A percentile compares a stretch with the other conserved stretches of the same genome.
phyloP scores from a whole-genome alignment of 1,139 yeast genomes.

The Scheffersomyces parashehatae region DNA sequence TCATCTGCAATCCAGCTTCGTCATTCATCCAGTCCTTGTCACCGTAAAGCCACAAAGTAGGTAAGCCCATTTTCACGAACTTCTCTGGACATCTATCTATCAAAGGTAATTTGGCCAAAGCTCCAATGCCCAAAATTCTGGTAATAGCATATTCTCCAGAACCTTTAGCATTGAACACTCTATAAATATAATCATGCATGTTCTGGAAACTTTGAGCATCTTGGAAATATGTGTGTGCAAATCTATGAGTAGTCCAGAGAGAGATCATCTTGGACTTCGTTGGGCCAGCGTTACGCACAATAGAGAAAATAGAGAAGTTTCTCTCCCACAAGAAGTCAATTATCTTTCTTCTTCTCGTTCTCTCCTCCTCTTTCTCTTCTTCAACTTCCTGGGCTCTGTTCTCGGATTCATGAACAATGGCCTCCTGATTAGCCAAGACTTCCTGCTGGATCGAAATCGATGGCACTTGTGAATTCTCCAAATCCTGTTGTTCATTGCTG shows the following conservation, averaged over 20 bases:
- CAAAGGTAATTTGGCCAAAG: slow-evolving; percentile 44
- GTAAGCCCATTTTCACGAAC: slow-evolving; percentile 38
- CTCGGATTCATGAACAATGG: slow-evolving; percentile 2
- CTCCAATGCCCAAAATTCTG: slow-evolving; percentile 40
- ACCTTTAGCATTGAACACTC: slow-evolving; percentile 42
- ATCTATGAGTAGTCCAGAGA: slow-evolving; percentile 44
- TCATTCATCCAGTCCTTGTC: slow-evolving; percentile 53
- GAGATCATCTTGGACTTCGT: slow-evolving; percentile 37
- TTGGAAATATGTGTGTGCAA: slow-evolving; percentile 31
- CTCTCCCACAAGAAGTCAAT: slow-evolving; percentile 36
- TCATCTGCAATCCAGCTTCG: slow-evolving; percentile 43
- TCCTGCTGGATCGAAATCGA: background rate
- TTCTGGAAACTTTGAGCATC: slow-evolving; percentile 34
- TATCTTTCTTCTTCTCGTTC: slow-evolving; percentile 22
- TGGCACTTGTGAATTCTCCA: slow-evolving; percentile 17
- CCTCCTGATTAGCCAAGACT: slow-evolving; percentile 5
- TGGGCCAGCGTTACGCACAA: slow-evolving; percentile 40
- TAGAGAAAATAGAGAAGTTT: slow-evolving; percentile 40
- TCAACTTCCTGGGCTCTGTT: slow-evolving; percentile 9
- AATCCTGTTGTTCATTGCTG: slow-evolving; percentile 10
- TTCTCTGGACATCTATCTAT: slow-evolving; percentile 43
- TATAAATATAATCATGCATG: slow-evolving; percentile 44
- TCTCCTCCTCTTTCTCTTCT: slow-evolving; percentile 9
- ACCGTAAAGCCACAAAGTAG: slow-evolving; percentile 49
- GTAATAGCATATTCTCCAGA: slow-evolving; percentile 51